phyloP scores from a whole-genome alignment of 345 rosid genomes.

The Eucalyptus polybractea region DNA sequence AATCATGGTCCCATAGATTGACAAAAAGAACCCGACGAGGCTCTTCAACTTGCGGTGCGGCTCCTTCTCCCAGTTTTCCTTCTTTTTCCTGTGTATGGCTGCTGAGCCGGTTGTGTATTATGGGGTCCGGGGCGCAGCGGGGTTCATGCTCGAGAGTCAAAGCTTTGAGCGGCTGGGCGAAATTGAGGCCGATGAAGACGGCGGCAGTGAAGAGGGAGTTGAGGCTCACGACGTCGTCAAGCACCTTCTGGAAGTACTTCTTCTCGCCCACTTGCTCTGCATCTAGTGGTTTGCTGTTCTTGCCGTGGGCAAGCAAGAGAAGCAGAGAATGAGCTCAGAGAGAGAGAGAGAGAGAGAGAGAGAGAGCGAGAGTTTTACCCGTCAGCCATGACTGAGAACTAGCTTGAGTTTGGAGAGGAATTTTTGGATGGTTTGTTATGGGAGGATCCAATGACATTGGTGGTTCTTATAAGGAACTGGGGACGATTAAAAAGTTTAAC shows the following conservation, averaged over 20 bases:
- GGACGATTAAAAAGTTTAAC: background rate
- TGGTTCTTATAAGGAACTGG: background rate
- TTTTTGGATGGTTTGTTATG: background rate
- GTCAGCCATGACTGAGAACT: background rate
- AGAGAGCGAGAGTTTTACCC: background rate
- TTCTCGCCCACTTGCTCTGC: background rate
- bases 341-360: background rate
- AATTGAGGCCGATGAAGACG: background rate
- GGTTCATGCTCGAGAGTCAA: background rate
- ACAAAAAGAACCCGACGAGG: background rate
- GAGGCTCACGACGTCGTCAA: background rate
- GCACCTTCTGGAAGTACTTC: background rate
- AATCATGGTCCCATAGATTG: background rate
- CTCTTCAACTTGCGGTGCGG: background rate
- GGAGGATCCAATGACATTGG: background rate
- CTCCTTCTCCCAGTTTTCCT: fast-evolving
- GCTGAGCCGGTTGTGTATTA: background rate
- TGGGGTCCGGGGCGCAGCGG: background rate
- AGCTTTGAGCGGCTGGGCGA: background rate
- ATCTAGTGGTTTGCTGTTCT: background rate
- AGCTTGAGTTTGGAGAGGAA: background rate
- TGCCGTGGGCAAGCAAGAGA: background rate
- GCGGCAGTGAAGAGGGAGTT: background rate
- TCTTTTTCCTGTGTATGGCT: fast-evolving
- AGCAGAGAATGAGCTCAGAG: background rate